Conservation (phyloP, 1,139 yeast genomes). For the Blastobotrys arbuscula region DNA sequence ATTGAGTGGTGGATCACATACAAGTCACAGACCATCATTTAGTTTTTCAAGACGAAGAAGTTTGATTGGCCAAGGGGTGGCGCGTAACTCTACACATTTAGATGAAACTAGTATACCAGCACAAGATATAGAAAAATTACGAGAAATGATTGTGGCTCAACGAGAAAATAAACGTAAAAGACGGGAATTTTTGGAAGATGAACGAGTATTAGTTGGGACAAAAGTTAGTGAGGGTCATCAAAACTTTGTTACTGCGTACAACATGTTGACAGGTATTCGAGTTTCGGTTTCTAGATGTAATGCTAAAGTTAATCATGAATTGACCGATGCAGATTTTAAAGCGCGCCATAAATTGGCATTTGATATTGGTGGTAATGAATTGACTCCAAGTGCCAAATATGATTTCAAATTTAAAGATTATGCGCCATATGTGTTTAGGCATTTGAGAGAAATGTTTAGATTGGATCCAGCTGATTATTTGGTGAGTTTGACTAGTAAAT, state of each 20-base stretch:
- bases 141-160: slow-evolving; percentile 35
- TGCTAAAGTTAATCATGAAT: slow-evolving; percentile 74
- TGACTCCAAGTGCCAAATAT: slow-evolving; percentile 88
- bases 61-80: slow-evolving; percentile 15
- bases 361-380: slow-evolving; percentile 80
- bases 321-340: slow-evolving; percentile 64
- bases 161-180: slow-evolving; percentile 41
- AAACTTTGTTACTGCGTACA: slow-evolving; percentile 90
- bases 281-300: slow-evolving; percentile 86
- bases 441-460: slow-evolving; percentile 70
- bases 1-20: background rate
- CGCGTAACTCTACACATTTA: slow-evolving; percentile 12
- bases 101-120: slow-evolving; percentile 18
- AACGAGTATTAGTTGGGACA: slow-evolving; percentile 66
- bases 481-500: slow-evolving; percentile 86
- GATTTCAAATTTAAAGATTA: slow-evolving; percentile 97
- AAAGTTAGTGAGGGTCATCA: slow-evolving; percentile 89
- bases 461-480: slow-evolving; percentile 95
- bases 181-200: slow-evolving; percentile 49
- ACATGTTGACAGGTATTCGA: slow-evolving; percentile 94
- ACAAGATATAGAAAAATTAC: slow-evolving; percentile 26
- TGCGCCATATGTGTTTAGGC: slow-evolving; percentile 90
- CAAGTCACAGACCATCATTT: slow-evolving; percentile 21
- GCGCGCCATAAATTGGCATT: slow-evolving; percentile 75
- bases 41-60: slow-evolving; percentile 25